A percentile compares a stretch with the other conserved stretches of the same genome.
phyloP scores from a whole-genome alignment of 768 basidiomycete genomes.

The Suillus paluster region DNA sequence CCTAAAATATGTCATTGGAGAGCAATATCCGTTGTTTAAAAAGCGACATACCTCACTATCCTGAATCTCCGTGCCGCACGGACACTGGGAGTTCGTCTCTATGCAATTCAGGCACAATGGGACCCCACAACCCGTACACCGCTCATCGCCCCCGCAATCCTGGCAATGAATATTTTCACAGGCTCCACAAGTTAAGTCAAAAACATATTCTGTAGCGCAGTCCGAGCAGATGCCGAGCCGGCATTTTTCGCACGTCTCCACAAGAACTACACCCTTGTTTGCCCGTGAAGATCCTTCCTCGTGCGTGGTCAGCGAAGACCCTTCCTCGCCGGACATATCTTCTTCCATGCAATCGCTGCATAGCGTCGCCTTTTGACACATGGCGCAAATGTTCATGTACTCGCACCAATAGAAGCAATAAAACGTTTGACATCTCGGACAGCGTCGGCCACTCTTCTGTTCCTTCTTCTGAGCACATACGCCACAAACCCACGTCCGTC shows the following conservation, averaged over 20 bases:
- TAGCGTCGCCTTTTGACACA: slow-evolving; percentile 22
- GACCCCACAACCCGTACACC: neutral
- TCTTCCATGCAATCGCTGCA: slow-evolving; percentile 33
- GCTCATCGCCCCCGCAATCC: neutral
- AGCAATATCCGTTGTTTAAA: neutral
- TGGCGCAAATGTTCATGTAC: slow-evolving; percentile 26
- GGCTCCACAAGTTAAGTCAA: neutral
- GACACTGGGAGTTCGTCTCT: too few relatives aligned
- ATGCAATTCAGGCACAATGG: too few relatives aligned
- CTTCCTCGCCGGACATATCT: slow-evolving; percentile 11
- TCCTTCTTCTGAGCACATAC: neutral
- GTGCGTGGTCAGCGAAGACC: too few relatives aligned
- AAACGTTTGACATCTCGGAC: slow-evolving; percentile 20
- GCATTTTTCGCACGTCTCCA: neutral
- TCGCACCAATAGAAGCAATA: slow-evolving; percentile 25
- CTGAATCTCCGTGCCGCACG: neutral
- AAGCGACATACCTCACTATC: neutral
- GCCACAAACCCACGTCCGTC: neutral
- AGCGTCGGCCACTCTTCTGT: slow-evolving; percentile 2
- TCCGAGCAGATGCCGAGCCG: neutral
- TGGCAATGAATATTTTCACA: neutral
- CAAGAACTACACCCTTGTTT: neutral
- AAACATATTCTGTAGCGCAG: neutral
- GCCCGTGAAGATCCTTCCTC: neutral
- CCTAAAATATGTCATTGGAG: neutral